These are phyloP conservation scores for Candida quercuum DNA, from an alignment of 805 yeast genomes.

Conservation along the genomic window DNA sequence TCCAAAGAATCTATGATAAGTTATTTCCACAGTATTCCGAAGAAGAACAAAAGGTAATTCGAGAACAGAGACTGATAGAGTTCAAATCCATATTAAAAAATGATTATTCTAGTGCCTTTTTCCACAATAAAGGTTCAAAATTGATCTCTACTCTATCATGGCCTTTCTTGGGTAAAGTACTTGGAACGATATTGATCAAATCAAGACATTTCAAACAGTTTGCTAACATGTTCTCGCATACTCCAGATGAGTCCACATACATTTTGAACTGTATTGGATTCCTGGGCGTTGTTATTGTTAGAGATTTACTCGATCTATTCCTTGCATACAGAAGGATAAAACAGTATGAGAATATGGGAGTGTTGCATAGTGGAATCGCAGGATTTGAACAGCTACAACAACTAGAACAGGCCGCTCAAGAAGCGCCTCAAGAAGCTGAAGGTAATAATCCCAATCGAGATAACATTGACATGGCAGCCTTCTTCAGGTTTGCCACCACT, in stretches of 20 bases:
- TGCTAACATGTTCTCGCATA: conserved; percentile 17
- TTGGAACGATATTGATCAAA: conserved; percentile 17
- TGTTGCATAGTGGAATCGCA: not conserved
- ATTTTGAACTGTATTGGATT: conserved; percentile 27
- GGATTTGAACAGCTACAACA: not conserved
- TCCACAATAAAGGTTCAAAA: conserved; percentile 8
- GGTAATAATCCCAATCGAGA: not conserved
- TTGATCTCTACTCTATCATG: conserved; percentile 25
- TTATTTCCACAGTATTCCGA: conserved; percentile 5
- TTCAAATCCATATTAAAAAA: conserved; percentile 18
- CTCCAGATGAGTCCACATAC: conserved; percentile 29
- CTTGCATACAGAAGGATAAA: conserved; percentile 23
- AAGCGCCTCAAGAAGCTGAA: not conserved
- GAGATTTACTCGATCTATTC: conserved; percentile 26
- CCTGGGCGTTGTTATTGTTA: conserved; percentile 19
- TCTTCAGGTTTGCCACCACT: too few species aligned
- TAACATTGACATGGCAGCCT: too few species aligned
- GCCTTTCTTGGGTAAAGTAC: conserved; percentile 25
- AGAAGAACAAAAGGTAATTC: not conserved
- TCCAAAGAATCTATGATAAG: not conserved
- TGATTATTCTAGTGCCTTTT: conserved; percentile 26
- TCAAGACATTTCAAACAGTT: conserved; percentile 15
- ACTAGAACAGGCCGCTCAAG: not conserved
- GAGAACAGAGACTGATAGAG: conserved; percentile 17
- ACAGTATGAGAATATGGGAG: conserved; percentile 16